Conservation (phyloP, 164 flowering plant species). For the Liriodendron chinense region DNA sequence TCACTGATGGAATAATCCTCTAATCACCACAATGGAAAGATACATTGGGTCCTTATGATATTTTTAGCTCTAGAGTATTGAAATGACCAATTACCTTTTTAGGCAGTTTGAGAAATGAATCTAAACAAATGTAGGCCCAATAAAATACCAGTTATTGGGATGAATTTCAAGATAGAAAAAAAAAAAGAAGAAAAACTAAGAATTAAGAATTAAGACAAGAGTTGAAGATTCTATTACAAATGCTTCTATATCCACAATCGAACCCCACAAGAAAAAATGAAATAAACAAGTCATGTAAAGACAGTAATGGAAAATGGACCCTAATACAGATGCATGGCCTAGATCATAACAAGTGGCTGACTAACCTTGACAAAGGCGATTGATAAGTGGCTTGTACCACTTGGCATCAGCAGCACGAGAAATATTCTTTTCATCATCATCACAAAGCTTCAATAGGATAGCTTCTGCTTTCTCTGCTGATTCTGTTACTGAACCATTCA, state of each 20-base stretch:
- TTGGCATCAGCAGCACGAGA: conserved; percentile 43
- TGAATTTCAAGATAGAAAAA: not conserved
- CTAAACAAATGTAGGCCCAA: not conserved
- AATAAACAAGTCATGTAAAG: not conserved
- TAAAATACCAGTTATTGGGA: not conserved
- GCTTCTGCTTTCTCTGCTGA: conserved; percentile 54
- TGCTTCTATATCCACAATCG: not conserved
- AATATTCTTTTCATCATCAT: conserved; percentile 50
- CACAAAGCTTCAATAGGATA: conserved; percentile 52
- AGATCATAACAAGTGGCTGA: not conserved
- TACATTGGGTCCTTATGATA: too few species aligned
- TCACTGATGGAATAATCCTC: too few species aligned
- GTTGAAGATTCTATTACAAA: not conserved
- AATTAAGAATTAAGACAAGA: too few species aligned
- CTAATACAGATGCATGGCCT: not conserved
- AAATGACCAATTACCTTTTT: too few species aligned
- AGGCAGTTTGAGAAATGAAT: too few species aligned
- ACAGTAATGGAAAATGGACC: not conserved
- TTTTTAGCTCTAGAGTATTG: too few species aligned
- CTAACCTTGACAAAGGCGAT: conserved; percentile 54
- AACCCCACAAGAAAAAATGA: not conserved
- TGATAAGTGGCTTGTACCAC: conserved; percentile 61
- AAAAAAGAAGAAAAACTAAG: not conserved
- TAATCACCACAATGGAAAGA: too few species aligned
- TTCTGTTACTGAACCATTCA: conserved; percentile 34